phyloP scores from a whole-genome alignment of 1,139 yeast species.

The Tardiomyces depauwii region DNA sequence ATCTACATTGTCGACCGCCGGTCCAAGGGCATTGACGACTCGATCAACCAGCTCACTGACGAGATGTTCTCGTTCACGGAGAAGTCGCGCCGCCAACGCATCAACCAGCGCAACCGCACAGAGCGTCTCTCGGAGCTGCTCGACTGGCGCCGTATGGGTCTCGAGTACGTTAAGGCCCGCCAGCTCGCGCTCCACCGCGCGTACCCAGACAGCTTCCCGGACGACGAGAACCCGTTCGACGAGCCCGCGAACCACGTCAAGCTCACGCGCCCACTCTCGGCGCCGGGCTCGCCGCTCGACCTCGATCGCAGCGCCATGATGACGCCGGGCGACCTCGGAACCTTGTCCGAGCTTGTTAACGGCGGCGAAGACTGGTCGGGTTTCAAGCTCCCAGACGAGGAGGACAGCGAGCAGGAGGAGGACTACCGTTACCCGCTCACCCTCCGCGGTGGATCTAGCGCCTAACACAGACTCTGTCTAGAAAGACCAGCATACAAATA shows the following conservation, averaged over 20 bases:
- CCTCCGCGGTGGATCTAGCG: too few species aligned
- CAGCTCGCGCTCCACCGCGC: constrained; percentile 87
- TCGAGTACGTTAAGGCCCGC: constrained; percentile 92
- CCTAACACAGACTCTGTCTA: too few species aligned
- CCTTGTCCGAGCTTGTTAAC: constrained; percentile 78
- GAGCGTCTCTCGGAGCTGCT: constrained; percentile 85
- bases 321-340: constrained; percentile 99
- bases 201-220: constrained; percentile 69
- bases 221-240: constrained; percentile 45
- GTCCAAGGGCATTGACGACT: constrained; percentile 86
- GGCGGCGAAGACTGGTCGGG: constrained; percentile 69
- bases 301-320: constrained; percentile 51
- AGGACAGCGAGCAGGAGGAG: constrained; percentile 32
- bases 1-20: constrained; percentile 95
- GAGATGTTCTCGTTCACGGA: constrained; percentile 83
- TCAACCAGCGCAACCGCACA: constrained; percentile 94
- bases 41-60: constrained; percentile 80
- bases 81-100: constrained; percentile 92
- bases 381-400: constrained; percentile 58
- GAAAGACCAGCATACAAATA: too few species aligned
- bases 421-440: not conserved
- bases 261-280: constrained; percentile 84
- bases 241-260: constrained; percentile 28
- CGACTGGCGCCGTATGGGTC: constrained; percentile 98
- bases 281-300: constrained; percentile 89